phyloP scores from a whole-genome alignment of 2,329 filamentous ascomycete species.

The Orbilia blumenaviensis region DNA sequence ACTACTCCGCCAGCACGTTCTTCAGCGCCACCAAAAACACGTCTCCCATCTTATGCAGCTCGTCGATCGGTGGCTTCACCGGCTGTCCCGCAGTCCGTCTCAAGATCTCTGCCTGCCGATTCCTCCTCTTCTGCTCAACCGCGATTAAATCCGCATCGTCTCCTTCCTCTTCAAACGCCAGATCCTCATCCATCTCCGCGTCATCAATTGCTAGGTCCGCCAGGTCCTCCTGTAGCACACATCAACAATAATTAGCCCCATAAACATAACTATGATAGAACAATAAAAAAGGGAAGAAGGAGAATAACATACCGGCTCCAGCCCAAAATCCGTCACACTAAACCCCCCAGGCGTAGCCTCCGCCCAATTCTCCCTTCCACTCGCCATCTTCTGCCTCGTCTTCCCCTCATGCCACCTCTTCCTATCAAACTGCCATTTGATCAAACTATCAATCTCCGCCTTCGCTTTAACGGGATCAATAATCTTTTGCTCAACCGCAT shows the following conservation, averaged over 20 bases:
- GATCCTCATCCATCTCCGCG: slow-evolving; percentile 70
- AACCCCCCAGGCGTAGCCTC: slow-evolving; percentile 70
- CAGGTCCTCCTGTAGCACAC: slow-evolving; percentile 70
- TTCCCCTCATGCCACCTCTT: slow-evolving; percentile 99
- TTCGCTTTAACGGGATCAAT: slow-evolving; percentile 78
- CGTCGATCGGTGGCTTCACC: slow-evolving; percentile 77
- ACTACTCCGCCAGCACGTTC: slow-evolving; percentile 80
- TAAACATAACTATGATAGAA: neutral
- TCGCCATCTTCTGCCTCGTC: slow-evolving; percentile 98
- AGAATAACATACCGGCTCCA: slow-evolving; percentile 72
- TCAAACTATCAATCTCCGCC: slow-evolving; percentile 82
- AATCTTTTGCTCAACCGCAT: slow-evolving; percentile 72
- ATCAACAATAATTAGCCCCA: slow-evolving; percentile 38
- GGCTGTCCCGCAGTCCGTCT: slow-evolving; percentile 84
- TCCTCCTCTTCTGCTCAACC: slow-evolving; percentile 80
- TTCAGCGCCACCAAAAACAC: slow-evolving; percentile 84
- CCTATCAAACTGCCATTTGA: slow-evolving; percentile 90
- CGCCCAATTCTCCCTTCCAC: slow-evolving; percentile 71
- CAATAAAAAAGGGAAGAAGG: slow-evolving; percentile 8
- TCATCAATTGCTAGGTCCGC: slow-evolving; percentile 86
- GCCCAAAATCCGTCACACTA: slow-evolving; percentile 84
- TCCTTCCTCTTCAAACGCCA: slow-evolving; percentile 72
- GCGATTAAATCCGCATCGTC: slow-evolving; percentile 87
- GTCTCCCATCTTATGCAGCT: slow-evolving; percentile 81
- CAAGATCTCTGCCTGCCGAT: slow-evolving; percentile 80